Evolutionary conservation across 2,329 filamentous ascomycete species (phyloP), one percentile per base, ranked within the genome.

Genomic region (Cordyceps cicadae): DNA sequence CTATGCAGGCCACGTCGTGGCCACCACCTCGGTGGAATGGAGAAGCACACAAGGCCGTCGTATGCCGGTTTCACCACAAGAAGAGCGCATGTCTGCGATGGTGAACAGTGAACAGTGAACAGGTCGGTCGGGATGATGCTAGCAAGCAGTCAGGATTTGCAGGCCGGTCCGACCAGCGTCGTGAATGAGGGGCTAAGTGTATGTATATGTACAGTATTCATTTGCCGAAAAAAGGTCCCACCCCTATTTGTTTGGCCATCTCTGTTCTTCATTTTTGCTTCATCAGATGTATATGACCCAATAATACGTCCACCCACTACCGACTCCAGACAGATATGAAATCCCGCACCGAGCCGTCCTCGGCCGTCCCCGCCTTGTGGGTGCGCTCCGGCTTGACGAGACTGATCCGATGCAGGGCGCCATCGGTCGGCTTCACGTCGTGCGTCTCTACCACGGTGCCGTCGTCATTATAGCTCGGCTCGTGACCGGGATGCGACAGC

Each of bases 401-500:
- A 54, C 74, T 75, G 54, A 83, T 69, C 24, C 79, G 73, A 54
- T 74, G 73, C 50, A 81, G 64, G 7, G 74, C 77, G 12, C 70
- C 66, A 17, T 67, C 63, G 69, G 69, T 62, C 63, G 65, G 82
- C 64, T 76, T 76, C 59, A 77, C 70, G 46, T 66, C 67, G 52
- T 69, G 65, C n/a, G 64, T 66, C 43, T 76, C 74, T 17, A 80
- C 69, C 34, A 82, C 76, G 37, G 71, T 71, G 17, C 76, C 76
- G 61, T 75, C 70, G 52, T 72, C 68, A 63, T 76, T 72, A 71
- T 91, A 92, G 15, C 76, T 69, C 15, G 92, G 75, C 11, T 86
- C 80, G 64, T 86, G 79, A 1, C 90, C 90, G 0, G 90, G 90
- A 53, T 82, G 79, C 59, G 80, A 80, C 48, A 96, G 79, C 66